Evolutionary conservation across 768 basidiomycete genomes (phyloP).

Genomic region (Mycena sanguinolenta): DNA sequence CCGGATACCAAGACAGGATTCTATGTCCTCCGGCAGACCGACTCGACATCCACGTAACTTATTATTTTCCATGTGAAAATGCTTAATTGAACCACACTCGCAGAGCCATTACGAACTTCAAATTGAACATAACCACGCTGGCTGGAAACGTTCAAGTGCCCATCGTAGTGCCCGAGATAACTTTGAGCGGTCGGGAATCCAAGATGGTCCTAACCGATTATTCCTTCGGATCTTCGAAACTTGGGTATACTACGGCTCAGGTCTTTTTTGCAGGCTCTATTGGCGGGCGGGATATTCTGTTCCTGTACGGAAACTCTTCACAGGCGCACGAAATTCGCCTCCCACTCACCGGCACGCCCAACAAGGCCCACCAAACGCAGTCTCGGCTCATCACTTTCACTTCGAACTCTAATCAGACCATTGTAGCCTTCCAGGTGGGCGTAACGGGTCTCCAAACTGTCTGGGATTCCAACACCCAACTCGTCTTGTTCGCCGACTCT

Average conservation of each 20-base stretch:
- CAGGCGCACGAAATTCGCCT: slow-evolving; percentile 71
- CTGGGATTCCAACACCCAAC: slow-evolving; percentile 75
- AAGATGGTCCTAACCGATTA: slow-evolving; percentile 83
- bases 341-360: slow-evolving; percentile 60
- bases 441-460: slow-evolving; percentile 70
- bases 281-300: slow-evolving; percentile 72
- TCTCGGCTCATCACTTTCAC: slow-evolving; percentile 49
- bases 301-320: slow-evolving; percentile 68
- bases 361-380: slow-evolving; percentile 45
- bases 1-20: slow-evolving; percentile 77
- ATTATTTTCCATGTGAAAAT: background rate
- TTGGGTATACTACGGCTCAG: slow-evolving; percentile 80
- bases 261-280: slow-evolving; percentile 77
- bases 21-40: slow-evolving; percentile 75
- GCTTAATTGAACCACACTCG: background rate
- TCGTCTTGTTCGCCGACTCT: slow-evolving; percentile 78
- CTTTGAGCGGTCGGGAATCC: slow-evolving; percentile 77
- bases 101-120: slow-evolving; percentile 68
- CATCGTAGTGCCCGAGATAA: slow-evolving; percentile 62
- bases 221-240: slow-evolving; percentile 72
- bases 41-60: slow-evolving; percentile 77
- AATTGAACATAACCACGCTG: slow-evolving; percentile 69
- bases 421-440: slow-evolving; percentile 62
- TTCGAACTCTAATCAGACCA: slow-evolving; percentile 48
- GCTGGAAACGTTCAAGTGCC: slow-evolving; percentile 70